Base-by-base conservation (phyloP, 225 moss, liverwort and hornwort species). In the Lunularia cruciata region DNA sequence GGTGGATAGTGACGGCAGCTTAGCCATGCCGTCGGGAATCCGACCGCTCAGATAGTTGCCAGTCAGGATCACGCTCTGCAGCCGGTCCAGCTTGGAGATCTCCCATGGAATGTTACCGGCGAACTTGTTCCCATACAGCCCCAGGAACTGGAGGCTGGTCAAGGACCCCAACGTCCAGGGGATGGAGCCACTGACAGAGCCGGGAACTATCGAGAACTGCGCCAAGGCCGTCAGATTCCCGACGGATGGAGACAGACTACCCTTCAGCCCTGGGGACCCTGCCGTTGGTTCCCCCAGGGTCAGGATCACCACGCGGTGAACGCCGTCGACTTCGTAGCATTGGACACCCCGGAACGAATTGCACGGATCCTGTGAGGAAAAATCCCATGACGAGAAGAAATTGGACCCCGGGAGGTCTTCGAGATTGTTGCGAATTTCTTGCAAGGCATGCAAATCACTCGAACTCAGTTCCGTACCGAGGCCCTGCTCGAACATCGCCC, bases 361-460 rank as follows among this genome's bases (percentile, higher is more conserved):
- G 57, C 82, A 82, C 10, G 82, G 82, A 63, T 74, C 65, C 70
- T 58, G 27, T 8, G 37, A 8, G 4, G 60, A 60, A 66, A 78
- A 82, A 58, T 72, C 65, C 82, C 82, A 82, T 43, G 82, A 74
- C 16, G 77, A 71, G 70, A 82, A 67, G 67, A 82, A 82, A 8
- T 36, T 42, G 36, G 82, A 77, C 3, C 77, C 82, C 0, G 82
- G 74, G 6, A 74, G 62, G 54, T 82, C 82, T 32, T 71, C 52
- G 67, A 82, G 63, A 33, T 45, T 56, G 67, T 62, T 74, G 45
- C 64, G 67, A 48, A 82, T 82, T 27, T 82, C 74, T 16, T 16
- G 53, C 43, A 82, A 70, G 12, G 77, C 82, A 39, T 72, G 66
- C 55, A 58, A 14, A 52, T 82, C 82, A 12, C n/a, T 14, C 11